These are phyloP conservation scores for Amborella trichopoda DNA, from an alignment of 164 flowering plant species.

Conservation along the genomic window DNA sequence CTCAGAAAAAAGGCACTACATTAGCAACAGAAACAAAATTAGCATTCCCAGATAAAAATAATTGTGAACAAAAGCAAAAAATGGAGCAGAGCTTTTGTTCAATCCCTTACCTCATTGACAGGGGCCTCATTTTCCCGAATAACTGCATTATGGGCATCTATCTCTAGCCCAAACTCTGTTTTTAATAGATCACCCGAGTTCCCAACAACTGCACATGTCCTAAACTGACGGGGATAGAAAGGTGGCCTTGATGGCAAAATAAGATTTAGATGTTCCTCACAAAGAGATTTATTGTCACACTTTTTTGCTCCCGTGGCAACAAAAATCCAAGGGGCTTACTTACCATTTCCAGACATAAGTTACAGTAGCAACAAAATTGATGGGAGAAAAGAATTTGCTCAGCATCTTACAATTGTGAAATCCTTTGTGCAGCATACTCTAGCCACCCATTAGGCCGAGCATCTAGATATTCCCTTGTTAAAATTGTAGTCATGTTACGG, in stretches of 20 bases:
- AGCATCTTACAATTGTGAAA: slow-evolving; percentile 72
- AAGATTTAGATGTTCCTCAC: slow-evolving; percentile 84
- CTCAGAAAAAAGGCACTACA: too few species aligned
- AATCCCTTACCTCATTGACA: slow-evolving; percentile 76
- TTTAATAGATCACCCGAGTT: slow-evolving; percentile 89
- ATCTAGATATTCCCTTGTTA: slow-evolving; percentile 90
- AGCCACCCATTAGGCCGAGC: slow-evolving; percentile 92
- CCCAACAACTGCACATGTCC: slow-evolving; percentile 91
- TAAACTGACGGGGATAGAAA: slow-evolving; percentile 81
- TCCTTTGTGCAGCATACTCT: slow-evolving; percentile 86
- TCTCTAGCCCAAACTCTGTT: slow-evolving; percentile 84
- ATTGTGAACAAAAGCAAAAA: too few species aligned
- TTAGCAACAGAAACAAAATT: too few species aligned
- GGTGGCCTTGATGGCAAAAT: slow-evolving; percentile 81
- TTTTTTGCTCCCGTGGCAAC: slow-evolving; percentile 53
- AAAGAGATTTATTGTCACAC: slow-evolving; percentile 67
- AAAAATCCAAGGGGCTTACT: too few species aligned
- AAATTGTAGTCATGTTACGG: slow-evolving; percentile 90
- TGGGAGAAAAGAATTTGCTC: neutral
- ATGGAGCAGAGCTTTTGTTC: too few species aligned
- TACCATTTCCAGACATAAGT: too few species aligned
- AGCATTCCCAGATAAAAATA: too few species aligned
- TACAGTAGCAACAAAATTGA: too few species aligned
- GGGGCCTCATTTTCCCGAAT: slow-evolving; percentile 95
- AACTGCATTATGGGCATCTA: slow-evolving; percentile 88